These are phyloP conservation scores for Rhinocladiella mackenziei DNA, from an alignment of 2,329 filamentous ascomycete species.

Conservation along the genomic window DNA sequence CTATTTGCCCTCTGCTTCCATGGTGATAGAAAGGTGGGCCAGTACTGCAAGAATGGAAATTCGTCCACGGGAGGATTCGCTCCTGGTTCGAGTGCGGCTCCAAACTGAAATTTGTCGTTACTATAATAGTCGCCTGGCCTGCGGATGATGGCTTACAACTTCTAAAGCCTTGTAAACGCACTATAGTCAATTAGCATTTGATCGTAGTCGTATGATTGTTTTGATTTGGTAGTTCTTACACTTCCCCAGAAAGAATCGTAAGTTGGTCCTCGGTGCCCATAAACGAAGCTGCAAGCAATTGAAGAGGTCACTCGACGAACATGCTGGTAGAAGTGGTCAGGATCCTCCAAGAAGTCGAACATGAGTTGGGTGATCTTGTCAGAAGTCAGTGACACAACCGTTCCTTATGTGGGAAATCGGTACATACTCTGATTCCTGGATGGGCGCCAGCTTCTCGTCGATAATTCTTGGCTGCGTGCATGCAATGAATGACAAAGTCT, in stretches of 20 bases:
- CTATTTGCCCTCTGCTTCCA: slow-evolving; percentile 37
- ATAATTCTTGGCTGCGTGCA: slow-evolving; percentile 5
- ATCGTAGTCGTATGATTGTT: neutral
- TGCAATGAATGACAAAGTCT: slow-evolving; percentile 26
- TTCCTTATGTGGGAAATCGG: neutral
- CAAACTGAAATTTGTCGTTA: neutral
- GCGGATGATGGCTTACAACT: neutral
- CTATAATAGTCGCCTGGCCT: neutral
- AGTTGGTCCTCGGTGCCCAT: slow-evolving; percentile 13
- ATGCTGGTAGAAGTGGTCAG: slow-evolving; percentile 19
- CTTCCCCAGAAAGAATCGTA: slow-evolving; percentile 13
- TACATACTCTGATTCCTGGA: slow-evolving; percentile 14
- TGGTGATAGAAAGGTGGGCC: slow-evolving; percentile 31
- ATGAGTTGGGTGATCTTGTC: slow-evolving; percentile 3
- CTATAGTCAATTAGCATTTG: neutral
- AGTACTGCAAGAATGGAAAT: slow-evolving; percentile 20
- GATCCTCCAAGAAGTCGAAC: slow-evolving; percentile 16
- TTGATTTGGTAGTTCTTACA: slow-evolving; percentile 3
- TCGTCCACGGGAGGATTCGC: slow-evolving; percentile 25
- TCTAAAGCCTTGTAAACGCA: neutral
- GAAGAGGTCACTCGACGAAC: slow-evolving; percentile 23
- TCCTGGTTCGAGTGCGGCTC: slow-evolving; percentile 13
- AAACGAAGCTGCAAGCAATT: slow-evolving; percentile 21
- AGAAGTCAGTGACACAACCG: neutral
- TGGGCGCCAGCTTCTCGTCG: slow-evolving; percentile 6